These are phyloP conservation scores for Lachancea sp. DNA, from an alignment of 805 yeast species.

Conservation along the genomic window DNA sequence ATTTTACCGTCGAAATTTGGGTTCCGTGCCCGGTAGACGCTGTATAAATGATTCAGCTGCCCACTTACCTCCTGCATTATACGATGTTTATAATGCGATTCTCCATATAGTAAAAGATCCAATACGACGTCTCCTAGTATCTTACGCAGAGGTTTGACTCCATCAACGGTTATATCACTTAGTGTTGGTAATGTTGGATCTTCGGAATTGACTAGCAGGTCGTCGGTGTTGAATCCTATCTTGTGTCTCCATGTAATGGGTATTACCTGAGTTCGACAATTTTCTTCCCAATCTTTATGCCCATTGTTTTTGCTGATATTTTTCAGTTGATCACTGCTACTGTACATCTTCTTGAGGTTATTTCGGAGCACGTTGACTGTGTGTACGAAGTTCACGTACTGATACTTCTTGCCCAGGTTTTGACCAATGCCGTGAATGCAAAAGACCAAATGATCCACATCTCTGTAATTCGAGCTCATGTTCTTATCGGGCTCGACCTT, in stretches of 20 bases:
- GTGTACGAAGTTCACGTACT: slow-evolving; percentile 81
- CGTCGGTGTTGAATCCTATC: slow-evolving; percentile 49
- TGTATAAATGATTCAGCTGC: slow-evolving; percentile 59
- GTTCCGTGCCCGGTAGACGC: slow-evolving; percentile 51
- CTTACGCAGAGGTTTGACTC: slow-evolving; percentile 69
- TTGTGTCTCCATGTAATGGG: slow-evolving; percentile 91
- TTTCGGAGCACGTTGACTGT: slow-evolving; percentile 63
- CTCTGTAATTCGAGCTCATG: slow-evolving; percentile 35
- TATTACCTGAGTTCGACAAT: slow-evolving; percentile 69
- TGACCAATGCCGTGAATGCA: slow-evolving; percentile 97
- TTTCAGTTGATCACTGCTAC: slow-evolving; percentile 37
- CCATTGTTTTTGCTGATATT: slow-evolving; percentile 40
- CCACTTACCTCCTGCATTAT: slow-evolving; percentile 56
- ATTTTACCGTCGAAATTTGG: slow-evolving; percentile 76
- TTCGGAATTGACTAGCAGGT: slow-evolving; percentile 39
- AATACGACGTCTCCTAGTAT: slow-evolving; percentile 80
- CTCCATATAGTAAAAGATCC: slow-evolving; percentile 76
- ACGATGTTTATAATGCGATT: slow-evolving; percentile 55
- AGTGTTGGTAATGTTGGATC: slow-evolving; percentile 51
- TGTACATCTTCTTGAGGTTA: slow-evolving; percentile 47
- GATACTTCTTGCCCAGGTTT: slow-evolving; percentile 67
- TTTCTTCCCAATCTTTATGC: slow-evolving; percentile 37
- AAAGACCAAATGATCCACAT: slow-evolving; percentile 56
- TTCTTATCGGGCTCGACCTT: slow-evolving; percentile 39
- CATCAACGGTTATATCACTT: slow-evolving; percentile 67